Conservation (phyloP, 2,329 filamentous ascomycete genomes). For the Pleurostoma richardsiae region DNA sequence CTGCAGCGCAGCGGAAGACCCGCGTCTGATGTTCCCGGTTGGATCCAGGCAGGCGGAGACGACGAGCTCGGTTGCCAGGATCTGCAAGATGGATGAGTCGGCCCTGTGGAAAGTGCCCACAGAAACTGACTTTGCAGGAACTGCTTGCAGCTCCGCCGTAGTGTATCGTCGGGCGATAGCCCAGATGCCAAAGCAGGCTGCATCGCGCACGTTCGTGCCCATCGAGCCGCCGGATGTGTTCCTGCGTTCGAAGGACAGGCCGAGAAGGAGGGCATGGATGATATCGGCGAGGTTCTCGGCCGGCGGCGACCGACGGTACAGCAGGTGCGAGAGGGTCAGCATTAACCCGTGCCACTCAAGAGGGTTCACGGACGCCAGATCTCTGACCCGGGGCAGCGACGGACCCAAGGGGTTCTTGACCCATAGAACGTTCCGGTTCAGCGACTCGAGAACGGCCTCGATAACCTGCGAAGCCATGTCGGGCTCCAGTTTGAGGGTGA, state of each 20-base stretch:
- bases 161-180: slow-evolving; percentile 82
- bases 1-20: slow-evolving; percentile 88
- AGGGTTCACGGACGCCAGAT: slow-evolving; percentile 72
- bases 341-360: slow-evolving; percentile 90
- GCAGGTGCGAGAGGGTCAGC: slow-evolving; percentile 77
- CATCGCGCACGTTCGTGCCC: slow-evolving; percentile 88
- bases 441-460: slow-evolving; percentile 74
- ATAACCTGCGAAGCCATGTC: slow-evolving; percentile 85
- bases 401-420: slow-evolving; percentile 29
- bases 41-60: slow-evolving; percentile 81
- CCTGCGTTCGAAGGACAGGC: slow-evolving; percentile 83
- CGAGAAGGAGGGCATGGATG: slow-evolving; percentile 70
- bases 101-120: slow-evolving; percentile 29
- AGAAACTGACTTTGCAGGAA: slow-evolving; percentile 45
- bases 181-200: slow-evolving; percentile 96
- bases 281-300: slow-evolving; percentile 65
- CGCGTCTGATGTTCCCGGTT: slow-evolving; percentile 87
- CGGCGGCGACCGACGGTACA: slow-evolving; percentile 80
- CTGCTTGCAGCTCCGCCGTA: slow-evolving; percentile 66
- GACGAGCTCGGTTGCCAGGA: slow-evolving; percentile 76
- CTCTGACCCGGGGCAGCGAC: slow-evolving; percentile 33
- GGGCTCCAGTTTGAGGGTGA: slow-evolving; percentile 72
- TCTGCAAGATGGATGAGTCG: slow-evolving; percentile 58
- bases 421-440: slow-evolving; percentile 53
- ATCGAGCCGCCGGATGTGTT: slow-evolving; percentile 78